These are phyloP conservation scores for Ogataea pini DNA, from an alignment of 805 yeast genomes.

Conservation along the genomic window DNA sequence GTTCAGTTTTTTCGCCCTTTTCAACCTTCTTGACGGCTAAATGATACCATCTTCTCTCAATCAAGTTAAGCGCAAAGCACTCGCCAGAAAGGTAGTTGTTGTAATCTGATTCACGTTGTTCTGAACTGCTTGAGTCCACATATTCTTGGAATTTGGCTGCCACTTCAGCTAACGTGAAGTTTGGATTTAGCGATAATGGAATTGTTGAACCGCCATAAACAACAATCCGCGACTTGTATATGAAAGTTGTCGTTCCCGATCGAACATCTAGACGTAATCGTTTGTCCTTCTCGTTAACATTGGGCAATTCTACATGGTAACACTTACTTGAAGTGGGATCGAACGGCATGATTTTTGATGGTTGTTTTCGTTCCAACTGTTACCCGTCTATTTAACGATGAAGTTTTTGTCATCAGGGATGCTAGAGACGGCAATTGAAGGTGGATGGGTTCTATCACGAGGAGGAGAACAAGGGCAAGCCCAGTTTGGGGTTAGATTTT, in stretches of 20 bases:
- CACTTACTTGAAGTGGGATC: conserved; percentile 67
- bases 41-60: conserved; percentile 57
- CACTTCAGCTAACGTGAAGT: conserved; percentile 42
- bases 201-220: conserved; percentile 70
- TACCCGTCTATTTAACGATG: not conserved
- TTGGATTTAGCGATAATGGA: conserved; percentile 48
- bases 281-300: conserved; percentile 48
- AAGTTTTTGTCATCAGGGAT: not conserved
- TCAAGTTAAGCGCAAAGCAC: conserved; percentile 57
- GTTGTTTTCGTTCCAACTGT: not conserved
- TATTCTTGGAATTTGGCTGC: conserved; percentile 36
- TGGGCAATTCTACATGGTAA: conserved; percentile 57
- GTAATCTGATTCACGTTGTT: conserved; percentile 19
- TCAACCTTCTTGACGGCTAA: conserved; percentile 35
- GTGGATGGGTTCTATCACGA: not conserved
- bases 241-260: conserved; percentile 65
- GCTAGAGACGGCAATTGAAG: not conserved
- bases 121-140: conserved; percentile 3
- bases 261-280: conserved; percentile 57
- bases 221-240: conserved; percentile 59
- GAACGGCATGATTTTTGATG: conserved; percentile 47
- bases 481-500: not conserved
- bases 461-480: not conserved
- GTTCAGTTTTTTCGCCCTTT: conserved; percentile 6
- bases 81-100: conserved; percentile 57